Evolutionary conservation across 192 early-diverging fungal genomes (phyloP).

Genomic region (Tieghemiomyces parasiticus): DNA sequence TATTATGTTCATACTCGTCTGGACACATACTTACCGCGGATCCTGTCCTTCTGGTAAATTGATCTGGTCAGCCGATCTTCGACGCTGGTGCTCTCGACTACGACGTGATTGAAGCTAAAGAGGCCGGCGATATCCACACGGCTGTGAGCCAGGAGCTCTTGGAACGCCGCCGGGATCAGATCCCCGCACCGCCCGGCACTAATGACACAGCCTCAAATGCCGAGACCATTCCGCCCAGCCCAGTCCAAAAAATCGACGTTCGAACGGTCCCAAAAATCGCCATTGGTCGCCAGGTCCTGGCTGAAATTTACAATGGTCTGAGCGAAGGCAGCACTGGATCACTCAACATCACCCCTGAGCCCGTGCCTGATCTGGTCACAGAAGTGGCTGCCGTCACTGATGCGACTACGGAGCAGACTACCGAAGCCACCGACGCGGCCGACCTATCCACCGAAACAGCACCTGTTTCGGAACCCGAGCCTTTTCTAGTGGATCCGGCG

Average conservation of each 20-base stretch:
- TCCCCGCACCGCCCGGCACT: not conserved
- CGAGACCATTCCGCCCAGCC: not conserved
- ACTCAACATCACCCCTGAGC: not conserved
- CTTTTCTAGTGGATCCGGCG: not conserved
- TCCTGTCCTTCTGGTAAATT: too few species aligned
- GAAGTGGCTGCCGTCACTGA: conserved; percentile 7
- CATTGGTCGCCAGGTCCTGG: conserved; percentile 24
- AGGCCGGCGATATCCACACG: conserved; percentile 19
- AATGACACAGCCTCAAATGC: conserved; percentile 3
- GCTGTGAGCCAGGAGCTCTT: conserved; percentile 19
- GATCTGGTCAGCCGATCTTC: conserved; percentile 23
- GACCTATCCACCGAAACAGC: not conserved
- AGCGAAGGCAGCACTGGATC: conserved; percentile 18
- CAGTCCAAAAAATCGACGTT: conserved; percentile 12
- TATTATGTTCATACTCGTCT: too few species aligned
- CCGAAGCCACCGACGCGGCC: conserved; percentile 4
- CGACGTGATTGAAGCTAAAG: conserved; percentile 23
- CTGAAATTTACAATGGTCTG: conserved; percentile 23
- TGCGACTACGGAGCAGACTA: not conserved
- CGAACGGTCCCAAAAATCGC: conserved; percentile 15
- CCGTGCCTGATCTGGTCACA: conserved; percentile 10
- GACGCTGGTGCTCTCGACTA: conserved; percentile 28
- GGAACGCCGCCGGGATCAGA: conserved; percentile 14
- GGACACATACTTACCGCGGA: too few species aligned
- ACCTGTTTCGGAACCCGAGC: not conserved